These are phyloP conservation scores for Elongisporangium prolatum DNA, from an alignment of 352 stramenopile genomes.

Conservation along the genomic window DNA sequence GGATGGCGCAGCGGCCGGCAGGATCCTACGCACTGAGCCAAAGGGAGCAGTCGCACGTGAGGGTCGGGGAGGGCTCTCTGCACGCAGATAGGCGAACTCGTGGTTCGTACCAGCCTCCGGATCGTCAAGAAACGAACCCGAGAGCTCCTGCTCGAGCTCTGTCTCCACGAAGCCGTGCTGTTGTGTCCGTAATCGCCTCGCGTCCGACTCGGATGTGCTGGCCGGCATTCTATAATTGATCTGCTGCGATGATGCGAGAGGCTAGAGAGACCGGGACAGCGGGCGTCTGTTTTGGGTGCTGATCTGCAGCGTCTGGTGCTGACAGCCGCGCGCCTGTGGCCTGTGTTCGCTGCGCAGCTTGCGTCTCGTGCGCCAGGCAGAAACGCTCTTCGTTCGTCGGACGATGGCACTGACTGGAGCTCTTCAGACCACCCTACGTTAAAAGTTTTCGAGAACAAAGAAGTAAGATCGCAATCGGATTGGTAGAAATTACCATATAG, in stretches of 20 bases:
- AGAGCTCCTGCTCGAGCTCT: constrained; percentile 1
- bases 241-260: neutral
- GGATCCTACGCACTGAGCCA: neutral
- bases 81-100: neutral
- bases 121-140: neutral
- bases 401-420: neutral
- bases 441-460: neutral
- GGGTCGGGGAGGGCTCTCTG: neutral
- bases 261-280: neutral
- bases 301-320: neutral
- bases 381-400: neutral
- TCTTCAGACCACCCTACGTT: neutral
- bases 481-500: neutral
- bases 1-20: neutral
- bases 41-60: neutral
- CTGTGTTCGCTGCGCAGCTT: neutral
- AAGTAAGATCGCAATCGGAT: neutral
- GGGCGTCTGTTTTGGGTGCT: neutral
- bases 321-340: neutral
- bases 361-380: neutral
- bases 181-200: neutral
- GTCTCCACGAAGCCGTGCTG: neutral
- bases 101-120: neutral
- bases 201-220: neutral
- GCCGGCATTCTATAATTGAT: neutral